Evolutionary conservation across 2,329 filamentous ascomycete species (phyloP).

Genomic region (Plenodomus biglobosus): DNA sequence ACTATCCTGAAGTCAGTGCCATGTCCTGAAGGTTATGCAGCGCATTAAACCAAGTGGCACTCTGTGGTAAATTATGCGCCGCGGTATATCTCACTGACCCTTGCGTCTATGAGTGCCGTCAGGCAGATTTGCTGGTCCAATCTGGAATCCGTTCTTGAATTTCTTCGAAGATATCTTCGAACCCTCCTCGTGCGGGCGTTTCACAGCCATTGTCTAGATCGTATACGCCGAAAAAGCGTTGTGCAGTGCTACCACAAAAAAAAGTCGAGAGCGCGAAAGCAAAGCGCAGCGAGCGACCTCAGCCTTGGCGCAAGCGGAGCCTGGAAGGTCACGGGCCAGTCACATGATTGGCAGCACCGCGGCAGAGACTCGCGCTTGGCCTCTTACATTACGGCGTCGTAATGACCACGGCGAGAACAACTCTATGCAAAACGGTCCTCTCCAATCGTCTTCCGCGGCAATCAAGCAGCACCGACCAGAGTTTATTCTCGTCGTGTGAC

Average conservation of each 20-base stretch:
- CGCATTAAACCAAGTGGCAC: not conserved
- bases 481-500: slow-evolving; percentile 29
- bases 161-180: slow-evolving; percentile 48
- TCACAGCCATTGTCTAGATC: slow-evolving; percentile 56
- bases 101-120: slow-evolving; percentile 88
- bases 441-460: not conserved
- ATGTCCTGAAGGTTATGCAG: not conserved
- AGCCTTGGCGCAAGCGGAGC: slow-evolving; percentile 25
- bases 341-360: slow-evolving; percentile 10
- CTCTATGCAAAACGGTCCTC: slow-evolving; percentile 3
- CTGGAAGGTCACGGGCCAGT: slow-evolving; percentile 11
- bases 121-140: slow-evolving; percentile 87
- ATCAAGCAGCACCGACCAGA: slow-evolving; percentile 1
- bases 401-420: not conserved
- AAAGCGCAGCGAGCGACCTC: slow-evolving; percentile 12
- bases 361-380: slow-evolving; percentile 3
- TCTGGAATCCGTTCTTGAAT: slow-evolving; percentile 71
- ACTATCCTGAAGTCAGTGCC: slow-evolving; percentile 52
- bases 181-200: slow-evolving; percentile 56
- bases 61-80: not conserved
- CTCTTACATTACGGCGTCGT: slow-evolving; percentile 4
- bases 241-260: not conserved
- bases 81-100: slow-evolving; percentile 46
- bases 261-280: slow-evolving; percentile 2
- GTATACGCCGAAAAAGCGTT: not conserved